Evolutionary conservation across 108 stramenopile genomes (phyloP).

Genomic region (Discostella pseudostelligera): DNA sequence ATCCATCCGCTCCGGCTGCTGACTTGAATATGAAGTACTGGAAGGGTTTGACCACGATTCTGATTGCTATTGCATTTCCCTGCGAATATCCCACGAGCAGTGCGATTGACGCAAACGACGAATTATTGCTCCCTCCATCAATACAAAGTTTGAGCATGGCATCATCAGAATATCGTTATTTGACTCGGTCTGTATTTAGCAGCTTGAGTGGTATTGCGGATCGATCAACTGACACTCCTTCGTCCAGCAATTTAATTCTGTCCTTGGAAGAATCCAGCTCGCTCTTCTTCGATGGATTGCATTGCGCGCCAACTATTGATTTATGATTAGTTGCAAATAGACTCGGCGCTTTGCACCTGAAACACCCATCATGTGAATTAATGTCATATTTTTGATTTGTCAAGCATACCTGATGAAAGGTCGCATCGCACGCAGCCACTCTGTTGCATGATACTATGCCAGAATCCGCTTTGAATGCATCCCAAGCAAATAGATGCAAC

Average conservation of each 20-base stretch:
- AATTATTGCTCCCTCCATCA: conserved; percentile 38
- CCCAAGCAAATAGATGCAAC: no score
- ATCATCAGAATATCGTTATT: conserved; percentile 61
- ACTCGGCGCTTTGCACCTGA: not conserved
- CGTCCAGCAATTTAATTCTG: no score
- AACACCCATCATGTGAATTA: not conserved
- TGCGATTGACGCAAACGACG: not conserved
- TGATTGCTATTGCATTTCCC: conserved; percentile 58
- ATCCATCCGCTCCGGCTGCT: conserved; percentile 51
- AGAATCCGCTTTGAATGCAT: not conserved
- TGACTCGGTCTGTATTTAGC: conserved; percentile 43
- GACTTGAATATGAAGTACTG: conserved; percentile 57
- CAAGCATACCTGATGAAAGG: not conserved
- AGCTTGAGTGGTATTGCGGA: conserved; percentile 27
- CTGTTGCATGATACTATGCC: not conserved
- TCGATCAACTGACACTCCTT: no score
- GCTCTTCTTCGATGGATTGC: no score
- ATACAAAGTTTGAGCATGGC: conserved; percentile 48
- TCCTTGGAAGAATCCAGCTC: no score
- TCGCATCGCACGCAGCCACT: not conserved
- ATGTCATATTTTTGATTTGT: not conserved
- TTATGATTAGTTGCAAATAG: not conserved
- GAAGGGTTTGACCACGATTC: conserved; percentile 70
- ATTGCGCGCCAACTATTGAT: not conserved
- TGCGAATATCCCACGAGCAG: not conserved